These are phyloP conservation scores for Carnegiea gigantea DNA, from an alignment of 179 eudicot genomes.

Conservation along the genomic window DNA sequence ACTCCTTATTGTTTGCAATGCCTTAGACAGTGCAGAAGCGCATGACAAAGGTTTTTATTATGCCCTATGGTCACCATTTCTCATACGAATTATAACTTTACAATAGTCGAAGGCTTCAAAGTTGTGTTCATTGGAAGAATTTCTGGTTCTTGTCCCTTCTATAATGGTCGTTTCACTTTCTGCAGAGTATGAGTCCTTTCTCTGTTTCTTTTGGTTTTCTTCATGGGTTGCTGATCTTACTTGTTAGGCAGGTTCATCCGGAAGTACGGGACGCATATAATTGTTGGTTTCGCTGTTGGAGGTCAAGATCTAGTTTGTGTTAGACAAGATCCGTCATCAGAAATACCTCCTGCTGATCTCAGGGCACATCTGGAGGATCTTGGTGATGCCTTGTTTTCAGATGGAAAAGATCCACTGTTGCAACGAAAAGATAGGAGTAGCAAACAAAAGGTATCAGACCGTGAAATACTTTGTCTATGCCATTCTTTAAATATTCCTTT, in stretches of 20 bases:
- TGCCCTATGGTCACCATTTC: too few species aligned
- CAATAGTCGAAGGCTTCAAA: too few species aligned
- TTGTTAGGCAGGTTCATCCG: slow-evolving; percentile 78
- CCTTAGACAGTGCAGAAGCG: too few species aligned
- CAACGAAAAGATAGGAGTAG: slow-evolving; percentile 56
- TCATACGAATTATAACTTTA: too few species aligned
- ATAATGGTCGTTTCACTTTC: not conserved
- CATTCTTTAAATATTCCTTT: not conserved
- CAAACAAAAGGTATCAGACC: slow-evolving; percentile 49
- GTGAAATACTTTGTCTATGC: not conserved
- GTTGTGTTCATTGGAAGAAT: too few species aligned
- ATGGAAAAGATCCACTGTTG: slow-evolving; percentile 53
- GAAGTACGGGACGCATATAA: slow-evolving; percentile 86
- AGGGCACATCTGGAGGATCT: slow-evolving; percentile 86
- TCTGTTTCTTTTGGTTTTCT: slow-evolving; percentile 5
- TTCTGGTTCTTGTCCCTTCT: not conserved
- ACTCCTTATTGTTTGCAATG: too few species aligned
- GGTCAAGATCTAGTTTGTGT: slow-evolving; percentile 95
- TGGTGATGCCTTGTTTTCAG: slow-evolving; percentile 87
- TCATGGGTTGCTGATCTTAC: slow-evolving; percentile 32
- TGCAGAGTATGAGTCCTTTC: not conserved
- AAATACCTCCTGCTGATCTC: slow-evolving; percentile 66
- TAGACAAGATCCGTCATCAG: slow-evolving; percentile 72
- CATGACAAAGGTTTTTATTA: too few species aligned
- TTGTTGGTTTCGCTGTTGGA: slow-evolving; percentile 92